Evolutionary conservation across 257 asterid species (phyloP).

Genomic region (Solanum microdontum): DNA sequence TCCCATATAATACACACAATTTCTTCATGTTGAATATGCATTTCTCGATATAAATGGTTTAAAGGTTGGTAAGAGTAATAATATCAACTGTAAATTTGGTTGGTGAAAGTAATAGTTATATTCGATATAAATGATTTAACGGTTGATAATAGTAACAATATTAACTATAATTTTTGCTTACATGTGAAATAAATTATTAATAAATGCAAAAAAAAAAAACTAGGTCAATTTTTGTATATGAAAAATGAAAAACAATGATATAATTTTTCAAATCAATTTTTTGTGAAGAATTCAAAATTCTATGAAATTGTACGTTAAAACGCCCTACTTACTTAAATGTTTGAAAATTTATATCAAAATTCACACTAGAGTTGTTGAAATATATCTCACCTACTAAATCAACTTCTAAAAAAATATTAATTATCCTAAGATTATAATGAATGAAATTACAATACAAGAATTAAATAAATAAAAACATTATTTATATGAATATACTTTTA

Average conservation of each 20-base stretch:
- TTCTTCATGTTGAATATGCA: too few species aligned
- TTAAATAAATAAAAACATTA: neutral
- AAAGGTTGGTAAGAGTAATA: too few species aligned
- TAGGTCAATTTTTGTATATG: neutral
- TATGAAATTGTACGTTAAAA: too few species aligned
- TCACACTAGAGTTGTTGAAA: neutral
- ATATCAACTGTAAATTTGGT: too few species aligned
- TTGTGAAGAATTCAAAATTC: too few species aligned
- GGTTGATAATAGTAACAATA: too few species aligned
- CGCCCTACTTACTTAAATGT: neutral
- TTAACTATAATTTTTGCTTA: too few species aligned
- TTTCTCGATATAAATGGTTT: neutral
- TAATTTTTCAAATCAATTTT: too few species aligned
- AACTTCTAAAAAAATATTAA: neutral
- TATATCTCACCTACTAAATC: neutral
- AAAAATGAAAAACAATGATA: neutral
- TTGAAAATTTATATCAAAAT: neutral
- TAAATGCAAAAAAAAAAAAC: too few species aligned
- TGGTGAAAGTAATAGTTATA: too few species aligned
- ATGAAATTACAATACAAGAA: neutral
- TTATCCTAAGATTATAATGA: neutral
- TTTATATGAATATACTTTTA: neutral
- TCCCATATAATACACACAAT: neutral
- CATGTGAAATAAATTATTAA: neutral
- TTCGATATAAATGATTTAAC: too few species aligned